A percentile compares a stretch with the other conserved stretches of the same genome.
Evolutionary conservation across 352 stramenopile species (phyloP).

Genomic region (Globisporangium alternatum): DNA sequence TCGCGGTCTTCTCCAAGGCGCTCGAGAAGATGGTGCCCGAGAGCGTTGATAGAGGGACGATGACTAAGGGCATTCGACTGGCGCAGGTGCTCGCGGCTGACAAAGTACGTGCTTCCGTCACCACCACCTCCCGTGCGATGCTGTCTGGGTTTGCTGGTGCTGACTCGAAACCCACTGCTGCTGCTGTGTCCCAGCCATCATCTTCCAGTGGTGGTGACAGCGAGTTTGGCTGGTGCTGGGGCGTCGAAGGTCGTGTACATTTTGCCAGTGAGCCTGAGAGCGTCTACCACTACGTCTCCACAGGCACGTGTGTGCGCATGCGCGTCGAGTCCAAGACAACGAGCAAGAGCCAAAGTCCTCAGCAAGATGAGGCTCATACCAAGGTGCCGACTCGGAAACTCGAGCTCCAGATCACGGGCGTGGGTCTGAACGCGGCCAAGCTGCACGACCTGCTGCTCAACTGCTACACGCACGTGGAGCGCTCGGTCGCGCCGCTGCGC

Average conservation of each 20-base stretch:
- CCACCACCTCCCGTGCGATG: conserved; percentile 3
- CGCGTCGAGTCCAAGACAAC: conserved; percentile 12
- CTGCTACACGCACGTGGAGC: conserved; percentile 52
- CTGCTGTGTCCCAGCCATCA: not conserved
- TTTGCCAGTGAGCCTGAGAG: conserved; percentile 45
- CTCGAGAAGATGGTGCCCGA: conserved; percentile 43
- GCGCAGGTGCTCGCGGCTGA: conserved; percentile 42
- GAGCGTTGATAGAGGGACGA: conserved; percentile 17
- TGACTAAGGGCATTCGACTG: conserved; percentile 40
- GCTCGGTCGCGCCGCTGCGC: conserved; percentile 31
- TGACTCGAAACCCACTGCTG: conserved; percentile 10
- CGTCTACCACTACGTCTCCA: conserved; percentile 61
- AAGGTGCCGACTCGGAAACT: conserved; percentile 3
- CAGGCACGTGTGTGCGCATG: conserved; percentile 41
- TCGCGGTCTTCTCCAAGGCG: conserved; percentile 37
- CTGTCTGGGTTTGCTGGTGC: conserved; percentile 14
- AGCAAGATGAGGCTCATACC: not conserved
- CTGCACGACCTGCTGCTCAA: conserved; percentile 52
- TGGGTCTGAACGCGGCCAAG: conserved; percentile 34
- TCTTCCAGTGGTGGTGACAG: not conserved
- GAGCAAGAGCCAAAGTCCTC: not conserved
- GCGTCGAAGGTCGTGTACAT: conserved; percentile 45
- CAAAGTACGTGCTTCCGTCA: conserved; percentile 28
- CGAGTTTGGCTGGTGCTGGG: conserved; percentile 40
- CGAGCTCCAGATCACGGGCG: conserved; percentile 49